phyloP scores from a whole-genome alignment of 2,329 filamentous ascomycete genomes.

The Penicillium frequentans region DNA sequence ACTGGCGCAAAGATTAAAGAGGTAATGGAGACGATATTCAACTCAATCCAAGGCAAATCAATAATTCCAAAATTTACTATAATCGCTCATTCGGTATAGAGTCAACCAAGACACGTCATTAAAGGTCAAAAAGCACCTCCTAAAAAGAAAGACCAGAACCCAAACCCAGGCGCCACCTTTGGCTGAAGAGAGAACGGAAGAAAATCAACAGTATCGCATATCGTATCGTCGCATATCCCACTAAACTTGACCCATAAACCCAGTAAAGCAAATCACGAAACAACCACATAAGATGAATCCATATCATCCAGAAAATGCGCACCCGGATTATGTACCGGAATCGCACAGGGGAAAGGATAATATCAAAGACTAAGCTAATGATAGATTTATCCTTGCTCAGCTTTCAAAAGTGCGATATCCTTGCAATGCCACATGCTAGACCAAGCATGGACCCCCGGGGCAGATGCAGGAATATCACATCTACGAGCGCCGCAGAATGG shows the following conservation, averaged over 20 bases:
- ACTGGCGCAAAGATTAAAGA: constrained; percentile 46
- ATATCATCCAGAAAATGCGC: background rate
- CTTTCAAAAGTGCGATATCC: background rate
- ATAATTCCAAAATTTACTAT: constrained; percentile 8
- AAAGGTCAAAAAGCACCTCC: constrained; percentile 5
- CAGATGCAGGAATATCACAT: constrained; percentile 7
- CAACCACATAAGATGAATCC: background rate
- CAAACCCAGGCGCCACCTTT: constrained; percentile 22
- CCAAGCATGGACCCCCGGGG: constrained; percentile 17
- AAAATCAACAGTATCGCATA: constrained; percentile 19
- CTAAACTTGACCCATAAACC: constrained; percentile 12
- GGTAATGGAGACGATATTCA: constrained; percentile 2
- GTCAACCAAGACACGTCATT: constrained; percentile 6
- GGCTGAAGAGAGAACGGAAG: constrained; percentile 26
- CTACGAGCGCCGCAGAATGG: constrained; percentile 43
- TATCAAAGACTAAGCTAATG: background rate
- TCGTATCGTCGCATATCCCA: constrained; percentile 25
- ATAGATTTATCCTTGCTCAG: background rate
- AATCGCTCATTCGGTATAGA: constrained; percentile 11
- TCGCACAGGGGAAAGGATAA: background rate
- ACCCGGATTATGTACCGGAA: background rate
- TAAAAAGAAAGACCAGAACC: constrained; percentile 8
- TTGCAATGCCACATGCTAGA: constrained; percentile 7
- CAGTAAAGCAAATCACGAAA: constrained; percentile 5
- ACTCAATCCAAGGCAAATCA: background rate